Evolutionary conservation across 2,329 filamentous ascomycete genomes (phyloP).

Genomic region (Sporothrix protearum): DNA sequence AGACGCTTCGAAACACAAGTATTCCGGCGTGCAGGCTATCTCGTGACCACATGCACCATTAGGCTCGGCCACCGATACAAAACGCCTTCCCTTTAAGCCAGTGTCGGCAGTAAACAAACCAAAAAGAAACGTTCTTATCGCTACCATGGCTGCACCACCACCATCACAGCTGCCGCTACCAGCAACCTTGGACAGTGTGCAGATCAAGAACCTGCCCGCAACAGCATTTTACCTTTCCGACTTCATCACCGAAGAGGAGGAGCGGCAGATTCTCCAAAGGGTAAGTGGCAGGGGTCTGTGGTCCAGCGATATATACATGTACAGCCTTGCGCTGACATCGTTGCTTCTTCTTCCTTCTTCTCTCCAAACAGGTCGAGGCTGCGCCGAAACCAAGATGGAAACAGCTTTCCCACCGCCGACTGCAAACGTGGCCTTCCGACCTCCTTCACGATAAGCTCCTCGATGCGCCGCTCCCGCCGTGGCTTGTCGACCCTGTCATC

Average conservation of each 20-base stretch:
- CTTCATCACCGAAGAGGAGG: conserved; percentile 76
- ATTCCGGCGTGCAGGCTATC: background rate
- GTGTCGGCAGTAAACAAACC: background rate
- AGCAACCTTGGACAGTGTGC: conserved; percentile 47
- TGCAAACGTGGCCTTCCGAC: conserved; percentile 86
- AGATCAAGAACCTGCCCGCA: conserved; percentile 55
- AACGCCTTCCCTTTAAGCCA: background rate
- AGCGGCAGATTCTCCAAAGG: conserved; percentile 66
- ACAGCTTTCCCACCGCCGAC: conserved; percentile 76
- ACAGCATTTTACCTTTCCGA: conserved; percentile 79
- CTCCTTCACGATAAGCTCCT: conserved; percentile 76
- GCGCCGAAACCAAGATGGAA: conserved; percentile 80
- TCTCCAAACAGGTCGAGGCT: conserved; percentile 46
- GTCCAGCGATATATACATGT: too few relatives aligned
- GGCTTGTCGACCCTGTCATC: conserved; percentile 69
- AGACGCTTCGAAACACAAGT: background rate
- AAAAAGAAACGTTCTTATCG: background rate
- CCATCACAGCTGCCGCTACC: conserved; percentile 38
- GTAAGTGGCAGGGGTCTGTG: conserved; percentile 40
- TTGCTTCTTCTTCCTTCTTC: background rate
- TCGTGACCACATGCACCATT: conserved; percentile 11
- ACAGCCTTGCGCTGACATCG: conserved; percentile 4
- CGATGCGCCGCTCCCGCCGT: conserved; percentile 67
- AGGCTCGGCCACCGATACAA: too few relatives aligned
- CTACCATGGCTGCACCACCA: conserved; percentile 18